phyloP scores from a whole-genome alignment of 805 yeast genomes.

The Komagataella pastoris region DNA sequence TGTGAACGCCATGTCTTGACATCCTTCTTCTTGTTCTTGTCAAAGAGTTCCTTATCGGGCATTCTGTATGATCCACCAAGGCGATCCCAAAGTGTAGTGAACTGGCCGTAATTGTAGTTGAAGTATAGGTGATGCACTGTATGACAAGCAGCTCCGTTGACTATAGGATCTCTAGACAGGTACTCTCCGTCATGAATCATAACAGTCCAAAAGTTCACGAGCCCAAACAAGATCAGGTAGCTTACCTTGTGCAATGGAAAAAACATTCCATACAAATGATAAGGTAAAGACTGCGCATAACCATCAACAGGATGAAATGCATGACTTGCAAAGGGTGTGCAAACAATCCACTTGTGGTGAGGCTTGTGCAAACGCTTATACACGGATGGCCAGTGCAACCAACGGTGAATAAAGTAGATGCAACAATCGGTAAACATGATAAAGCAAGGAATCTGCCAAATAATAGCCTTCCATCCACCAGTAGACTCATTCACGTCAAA shows the following conservation, averaged over 20 bases:
- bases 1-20: constrained; percentile 58
- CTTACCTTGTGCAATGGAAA: constrained; percentile 87
- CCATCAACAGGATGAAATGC: constrained; percentile 99
- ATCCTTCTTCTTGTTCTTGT: constrained; percentile 42
- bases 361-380: constrained; percentile 89
- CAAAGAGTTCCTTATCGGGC: constrained; percentile 82
- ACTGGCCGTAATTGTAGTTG: constrained; percentile 97
- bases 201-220: constrained; percentile 96
- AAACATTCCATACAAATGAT: constrained; percentile 81
- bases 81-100: constrained; percentile 97
- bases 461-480: constrained; percentile 56
- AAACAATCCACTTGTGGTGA: constrained; percentile 98
- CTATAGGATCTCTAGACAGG: constrained; percentile 81
- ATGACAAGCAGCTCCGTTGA: constrained; percentile 98
- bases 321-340: constrained; percentile 96
- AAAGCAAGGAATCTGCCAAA: constrained; percentile 62
- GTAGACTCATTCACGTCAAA: constrained; percentile 44
- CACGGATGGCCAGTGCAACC: constrained; percentile 84
- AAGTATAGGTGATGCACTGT: constrained; percentile 94
- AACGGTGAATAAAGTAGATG: constrained; percentile 83
- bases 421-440: constrained; percentile 90
- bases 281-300: constrained; percentile 83
- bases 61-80: constrained; percentile 85
- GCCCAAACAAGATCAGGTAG: constrained; percentile 70
- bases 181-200: constrained; percentile 98